Evolutionary conservation across 2,329 filamentous ascomycete species (phyloP).

Genomic region (Truncatella angustata): DNA sequence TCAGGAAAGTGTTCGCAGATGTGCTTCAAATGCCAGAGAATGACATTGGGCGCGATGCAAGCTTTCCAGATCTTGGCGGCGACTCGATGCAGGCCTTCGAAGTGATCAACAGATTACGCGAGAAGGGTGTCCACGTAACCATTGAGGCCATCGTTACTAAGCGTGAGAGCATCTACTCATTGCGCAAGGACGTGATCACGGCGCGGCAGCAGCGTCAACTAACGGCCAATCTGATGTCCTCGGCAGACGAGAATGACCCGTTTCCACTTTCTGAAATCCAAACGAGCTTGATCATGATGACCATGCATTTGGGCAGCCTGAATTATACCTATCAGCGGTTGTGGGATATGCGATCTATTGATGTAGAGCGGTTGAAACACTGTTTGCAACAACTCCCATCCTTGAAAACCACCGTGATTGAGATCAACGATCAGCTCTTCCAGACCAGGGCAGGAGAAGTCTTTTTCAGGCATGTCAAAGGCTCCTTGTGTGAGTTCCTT

Average conservation of each 20-base stretch:
- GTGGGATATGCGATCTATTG: not conserved
- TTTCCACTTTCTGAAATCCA: not conserved
- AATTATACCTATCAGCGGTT: not conserved
- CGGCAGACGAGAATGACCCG: not conserved
- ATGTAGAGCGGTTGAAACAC: not conserved
- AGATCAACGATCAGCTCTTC: not conserved
- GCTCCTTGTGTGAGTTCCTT: not conserved
- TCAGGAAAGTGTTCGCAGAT: not conserved
- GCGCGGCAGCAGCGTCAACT: too few relatives aligned
- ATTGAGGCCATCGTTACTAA: not conserved
- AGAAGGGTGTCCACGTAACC: not conserved
- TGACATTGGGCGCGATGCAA: not conserved
- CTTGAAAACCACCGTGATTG: not conserved
- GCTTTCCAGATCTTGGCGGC: not conserved
- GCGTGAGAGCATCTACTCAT: not conserved
- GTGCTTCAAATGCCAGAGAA: not conserved
- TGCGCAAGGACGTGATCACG: not conserved
- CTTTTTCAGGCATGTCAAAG: not conserved
- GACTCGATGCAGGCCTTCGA: not conserved
- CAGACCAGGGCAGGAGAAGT: not conserved
- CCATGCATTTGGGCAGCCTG: not conserved
- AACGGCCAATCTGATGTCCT: too few relatives aligned
- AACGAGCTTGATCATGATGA: not conserved
- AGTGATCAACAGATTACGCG: not conserved
- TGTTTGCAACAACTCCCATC: not conserved